Percentiles rank a stretch among this genome's conserved stretches.
Conservation (phyloP, 805 yeast species). For the Zygosaccharomyces kombuchaensis region DNA sequence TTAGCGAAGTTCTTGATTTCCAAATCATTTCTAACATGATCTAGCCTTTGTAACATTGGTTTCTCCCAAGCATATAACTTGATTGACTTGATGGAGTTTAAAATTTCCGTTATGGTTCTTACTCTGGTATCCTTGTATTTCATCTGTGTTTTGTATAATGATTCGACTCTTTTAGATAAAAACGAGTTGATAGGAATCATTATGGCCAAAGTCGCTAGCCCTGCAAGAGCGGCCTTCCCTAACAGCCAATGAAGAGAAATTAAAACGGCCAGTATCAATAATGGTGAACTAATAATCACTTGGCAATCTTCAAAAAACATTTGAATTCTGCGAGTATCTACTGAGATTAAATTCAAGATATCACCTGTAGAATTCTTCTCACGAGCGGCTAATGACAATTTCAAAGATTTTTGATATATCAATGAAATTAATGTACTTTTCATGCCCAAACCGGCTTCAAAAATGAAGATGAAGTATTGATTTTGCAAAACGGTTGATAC, state of each 20-base stretch:
- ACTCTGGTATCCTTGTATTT: conserved; percentile 57
- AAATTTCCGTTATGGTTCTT: conserved; percentile 52
- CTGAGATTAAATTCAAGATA: conserved; percentile 72
- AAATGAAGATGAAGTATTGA: conserved; percentile 57
- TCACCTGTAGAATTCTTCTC: conserved; percentile 66
- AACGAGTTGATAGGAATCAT: conserved; percentile 56
- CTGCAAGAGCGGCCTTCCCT: conserved; percentile 58
- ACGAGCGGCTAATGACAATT: conserved; percentile 62
- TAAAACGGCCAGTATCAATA: conserved; percentile 50
- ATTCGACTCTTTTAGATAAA: conserved; percentile 43
- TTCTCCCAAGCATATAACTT: conserved; percentile 68
- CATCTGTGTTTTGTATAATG: conserved; percentile 54
- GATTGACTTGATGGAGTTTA: conserved; percentile 57
- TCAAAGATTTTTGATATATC: conserved; percentile 65
- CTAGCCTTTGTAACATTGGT: conserved; percentile 52
- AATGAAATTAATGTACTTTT: conserved; percentile 64
- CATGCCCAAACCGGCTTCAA: conserved; percentile 59
- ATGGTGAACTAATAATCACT: conserved; percentile 54
- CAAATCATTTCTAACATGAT: conserved; percentile 51
- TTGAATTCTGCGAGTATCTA: conserved; percentile 65
- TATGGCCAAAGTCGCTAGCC: conserved; percentile 47
- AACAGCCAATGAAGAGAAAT: conserved; percentile 50
- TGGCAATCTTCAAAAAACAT: conserved; percentile 53
- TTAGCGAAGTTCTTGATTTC: conserved; percentile 50
- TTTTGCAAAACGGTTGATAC: conserved; percentile 60